These are phyloP conservation scores for Pelargonium nanum DNA, from an alignment of 345 rosid species.

Conservation along the genomic window DNA sequence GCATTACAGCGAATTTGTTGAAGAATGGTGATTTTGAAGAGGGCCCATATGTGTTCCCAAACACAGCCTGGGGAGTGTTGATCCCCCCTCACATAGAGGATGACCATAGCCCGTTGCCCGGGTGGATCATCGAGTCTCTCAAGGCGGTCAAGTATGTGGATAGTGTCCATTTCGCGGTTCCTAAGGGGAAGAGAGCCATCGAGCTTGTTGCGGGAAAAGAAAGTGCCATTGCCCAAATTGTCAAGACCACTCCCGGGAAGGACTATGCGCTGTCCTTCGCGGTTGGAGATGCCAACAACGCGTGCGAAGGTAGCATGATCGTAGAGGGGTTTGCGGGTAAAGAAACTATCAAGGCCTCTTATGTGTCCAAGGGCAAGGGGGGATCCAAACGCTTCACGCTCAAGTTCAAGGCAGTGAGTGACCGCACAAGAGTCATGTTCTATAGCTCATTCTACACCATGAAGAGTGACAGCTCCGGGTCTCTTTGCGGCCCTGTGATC, in stretches of 20 bases:
- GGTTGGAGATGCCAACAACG: slow-evolving; percentile 50
- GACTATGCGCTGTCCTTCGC: slow-evolving; percentile 43
- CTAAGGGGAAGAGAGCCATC: slow-evolving; percentile 42
- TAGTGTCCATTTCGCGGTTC: slow-evolving; percentile 43
- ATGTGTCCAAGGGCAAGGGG: slow-evolving; percentile 53
- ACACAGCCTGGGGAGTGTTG: slow-evolving; percentile 45
- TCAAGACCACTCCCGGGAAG: slow-evolving; percentile 29
- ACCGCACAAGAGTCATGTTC: slow-evolving; percentile 48
- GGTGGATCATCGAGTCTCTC: slow-evolving; percentile 79
- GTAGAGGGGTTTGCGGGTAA: slow-evolving; percentile 58
- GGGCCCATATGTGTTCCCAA: slow-evolving; percentile 58
- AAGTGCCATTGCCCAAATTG: slow-evolving; percentile 54
- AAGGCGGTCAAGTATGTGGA: slow-evolving; percentile 70
- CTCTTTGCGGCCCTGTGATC: slow-evolving; percentile 70
- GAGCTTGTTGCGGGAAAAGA: slow-evolving; percentile 76
- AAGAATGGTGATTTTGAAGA: slow-evolving; percentile 70
- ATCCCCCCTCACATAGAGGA: slow-evolving; percentile 67
- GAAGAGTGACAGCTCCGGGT: slow-evolving; percentile 55
- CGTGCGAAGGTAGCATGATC: slow-evolving; percentile 49
- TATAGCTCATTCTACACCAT: slow-evolving; percentile 52
- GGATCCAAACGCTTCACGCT: slow-evolving; percentile 37
- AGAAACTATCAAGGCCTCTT: slow-evolving; percentile 31
- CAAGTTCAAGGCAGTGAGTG: slow-evolving; percentile 38
- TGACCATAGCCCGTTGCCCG: slow-evolving; percentile 53
- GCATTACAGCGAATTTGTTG: slow-evolving; percentile 32